Conservation (phyloP, 768 basidiomycete genomes). For the Lentinula raphanica region DNA sequence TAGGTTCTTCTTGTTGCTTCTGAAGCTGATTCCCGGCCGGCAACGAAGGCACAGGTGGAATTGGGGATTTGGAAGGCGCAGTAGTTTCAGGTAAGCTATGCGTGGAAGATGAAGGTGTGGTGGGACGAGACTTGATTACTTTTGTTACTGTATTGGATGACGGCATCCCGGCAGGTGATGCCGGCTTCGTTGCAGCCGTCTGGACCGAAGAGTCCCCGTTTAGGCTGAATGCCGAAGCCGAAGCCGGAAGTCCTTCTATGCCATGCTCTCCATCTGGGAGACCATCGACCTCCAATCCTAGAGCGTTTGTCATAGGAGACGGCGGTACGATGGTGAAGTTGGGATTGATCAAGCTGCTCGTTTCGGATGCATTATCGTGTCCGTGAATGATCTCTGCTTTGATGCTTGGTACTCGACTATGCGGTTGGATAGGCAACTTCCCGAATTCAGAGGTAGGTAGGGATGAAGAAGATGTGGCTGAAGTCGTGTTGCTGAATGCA, state of each 20-base stretch:
- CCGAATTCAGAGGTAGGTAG: not conserved
- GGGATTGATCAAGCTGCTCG: not conserved
- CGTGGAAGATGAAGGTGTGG: conserved; percentile 5
- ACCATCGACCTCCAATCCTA: not conserved
- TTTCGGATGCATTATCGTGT: conserved; percentile 2
- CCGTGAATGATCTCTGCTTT: not conserved
- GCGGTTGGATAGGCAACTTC: not conserved
- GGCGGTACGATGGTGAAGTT: conserved; percentile 4
- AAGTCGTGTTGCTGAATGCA: not conserved
- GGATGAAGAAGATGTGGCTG: not conserved
- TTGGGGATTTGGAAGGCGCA: not conserved
- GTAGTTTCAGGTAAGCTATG: not conserved
- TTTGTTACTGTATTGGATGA: not conserved
- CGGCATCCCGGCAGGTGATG: not conserved
- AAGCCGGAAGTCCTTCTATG: conserved; percentile 4
- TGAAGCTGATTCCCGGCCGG: not conserved
- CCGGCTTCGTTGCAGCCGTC: not conserved
- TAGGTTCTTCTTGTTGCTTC: not conserved
- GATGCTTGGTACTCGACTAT: conserved; percentile 5
- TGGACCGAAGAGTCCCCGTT: not conserved
- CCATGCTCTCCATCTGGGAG: not conserved
- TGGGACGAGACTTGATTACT: conserved; percentile 2
- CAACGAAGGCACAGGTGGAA: not conserved
- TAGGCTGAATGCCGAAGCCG: not conserved
- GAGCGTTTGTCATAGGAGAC: not conserved